These are phyloP conservation scores for Xylaria grammica DNA, from an alignment of 495 filamentous ascomycete genomes.

Conservation along the genomic window DNA sequence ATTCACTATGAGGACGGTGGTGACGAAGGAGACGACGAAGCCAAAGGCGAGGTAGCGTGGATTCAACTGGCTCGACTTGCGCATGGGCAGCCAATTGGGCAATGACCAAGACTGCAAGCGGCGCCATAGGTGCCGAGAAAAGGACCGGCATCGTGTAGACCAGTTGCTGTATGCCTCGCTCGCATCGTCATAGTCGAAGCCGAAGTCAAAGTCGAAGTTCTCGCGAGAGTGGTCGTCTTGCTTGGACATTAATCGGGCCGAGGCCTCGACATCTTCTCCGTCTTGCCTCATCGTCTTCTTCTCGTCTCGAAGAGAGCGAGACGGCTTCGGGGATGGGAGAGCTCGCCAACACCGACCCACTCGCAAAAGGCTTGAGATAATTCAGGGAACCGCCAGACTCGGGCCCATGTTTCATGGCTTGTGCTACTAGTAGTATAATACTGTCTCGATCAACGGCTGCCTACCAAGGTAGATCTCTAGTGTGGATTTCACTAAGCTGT, in stretches of 20 bases:
- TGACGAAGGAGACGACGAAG: constrained; percentile 25
- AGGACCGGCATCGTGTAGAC: constrained; percentile 18
- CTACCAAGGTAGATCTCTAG: background rate
- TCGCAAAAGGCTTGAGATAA: background rate
- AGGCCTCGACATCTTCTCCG: constrained; percentile 34
- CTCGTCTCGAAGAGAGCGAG: no score
- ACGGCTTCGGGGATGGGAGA: background rate
- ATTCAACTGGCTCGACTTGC: constrained; percentile 35
- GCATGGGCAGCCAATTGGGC: constrained; percentile 31
- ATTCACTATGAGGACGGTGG: constrained; percentile 32
- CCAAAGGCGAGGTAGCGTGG: constrained; percentile 27
- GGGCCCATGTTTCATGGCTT: constrained; percentile 11
- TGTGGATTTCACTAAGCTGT: background rate
- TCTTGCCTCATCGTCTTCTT: constrained; percentile 28
- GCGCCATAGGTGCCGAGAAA: constrained; percentile 28
- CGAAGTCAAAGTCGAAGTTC: constrained; percentile 35
- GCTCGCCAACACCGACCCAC: background rate
- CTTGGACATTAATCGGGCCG: constrained; percentile 30
- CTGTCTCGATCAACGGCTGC: background rate
- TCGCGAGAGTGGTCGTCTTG: constrained; percentile 25
- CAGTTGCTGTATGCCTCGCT: constrained; percentile 23
- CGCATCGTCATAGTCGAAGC: constrained; percentile 24
- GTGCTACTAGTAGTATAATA: background rate
- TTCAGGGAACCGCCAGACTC: background rate
- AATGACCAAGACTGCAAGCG: constrained; percentile 28